Evolutionary conservation across 2,329 filamentous ascomycete genomes (phyloP).

Genomic region (Fusarium duplospermum): DNA sequence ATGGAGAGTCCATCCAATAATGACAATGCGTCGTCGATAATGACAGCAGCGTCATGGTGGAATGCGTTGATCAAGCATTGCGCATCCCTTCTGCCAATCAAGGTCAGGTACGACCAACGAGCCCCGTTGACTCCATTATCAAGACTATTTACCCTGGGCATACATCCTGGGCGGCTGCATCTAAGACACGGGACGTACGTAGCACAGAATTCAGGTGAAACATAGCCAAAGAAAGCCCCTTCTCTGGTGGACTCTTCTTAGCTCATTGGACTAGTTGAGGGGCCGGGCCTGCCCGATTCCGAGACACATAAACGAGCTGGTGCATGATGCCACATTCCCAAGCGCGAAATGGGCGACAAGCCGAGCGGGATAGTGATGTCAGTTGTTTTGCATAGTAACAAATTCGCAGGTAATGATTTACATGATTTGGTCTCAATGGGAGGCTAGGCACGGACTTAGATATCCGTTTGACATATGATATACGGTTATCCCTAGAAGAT

Average conservation of each 20-base stretch:
- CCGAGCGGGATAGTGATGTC: not conserved
- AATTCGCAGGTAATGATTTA: not conserved
- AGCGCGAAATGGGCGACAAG: not conserved
- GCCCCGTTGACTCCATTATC: not conserved
- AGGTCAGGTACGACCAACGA: not conserved
- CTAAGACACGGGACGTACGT: constrained; percentile 19
- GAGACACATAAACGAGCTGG: not conserved
- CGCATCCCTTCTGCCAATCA: not conserved
- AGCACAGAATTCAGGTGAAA: not conserved
- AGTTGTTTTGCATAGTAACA: not conserved
- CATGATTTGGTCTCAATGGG: not conserved
- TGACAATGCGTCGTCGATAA: not conserved
- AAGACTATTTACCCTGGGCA: not conserved
- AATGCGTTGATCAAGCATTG: not conserved
- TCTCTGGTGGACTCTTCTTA: not conserved
- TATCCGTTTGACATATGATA: not conserved
- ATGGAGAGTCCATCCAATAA: not conserved
- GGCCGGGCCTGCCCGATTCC: not conserved
- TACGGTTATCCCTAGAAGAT: not conserved
- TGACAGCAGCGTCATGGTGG: not conserved
- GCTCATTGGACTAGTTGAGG: not conserved
- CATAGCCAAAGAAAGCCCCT: not conserved
- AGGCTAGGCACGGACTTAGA: not conserved
- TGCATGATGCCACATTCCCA: not conserved
- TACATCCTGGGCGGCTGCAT: not conserved